A percentile compares a stretch with the other conserved stretches of the same genome.
phyloP scores from a whole-genome alignment of 257 asterid species.

The Petunia secreta region DNA sequence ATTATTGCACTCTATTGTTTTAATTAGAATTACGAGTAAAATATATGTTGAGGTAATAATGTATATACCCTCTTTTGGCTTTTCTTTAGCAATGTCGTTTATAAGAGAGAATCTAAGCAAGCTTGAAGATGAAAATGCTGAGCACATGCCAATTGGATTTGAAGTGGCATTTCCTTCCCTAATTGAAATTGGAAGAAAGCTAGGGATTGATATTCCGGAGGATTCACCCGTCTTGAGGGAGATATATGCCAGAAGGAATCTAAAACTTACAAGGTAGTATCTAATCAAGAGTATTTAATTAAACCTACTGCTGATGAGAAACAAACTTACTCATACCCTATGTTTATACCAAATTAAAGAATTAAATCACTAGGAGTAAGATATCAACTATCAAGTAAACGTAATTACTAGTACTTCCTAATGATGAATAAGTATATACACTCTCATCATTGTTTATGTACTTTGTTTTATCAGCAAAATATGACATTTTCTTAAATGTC shows the following conservation, averaged over 20 bases:
- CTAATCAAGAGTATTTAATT: neutral
- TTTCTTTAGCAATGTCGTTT: conserved; percentile 52
- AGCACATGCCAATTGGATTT: conserved; percentile 90
- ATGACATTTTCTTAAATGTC: too few relatives aligned
- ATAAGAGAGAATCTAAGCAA: conserved; percentile 51
- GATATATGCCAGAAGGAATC: conserved; percentile 53
- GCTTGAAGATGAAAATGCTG: conserved; percentile 63
- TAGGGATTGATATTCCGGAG: conserved; percentile 53
- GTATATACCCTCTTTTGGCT: neutral
- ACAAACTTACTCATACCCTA: too few relatives aligned
- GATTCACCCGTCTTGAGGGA: conserved; percentile 56
- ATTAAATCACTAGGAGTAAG: neutral
- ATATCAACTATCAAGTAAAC: too few relatives aligned
- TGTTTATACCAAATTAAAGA: neutral
- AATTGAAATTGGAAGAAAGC: conserved; percentile 58
- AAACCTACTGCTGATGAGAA: neutral
- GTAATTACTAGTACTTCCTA: too few relatives aligned
- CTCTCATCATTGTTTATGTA: too few relatives aligned
- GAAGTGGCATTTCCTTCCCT: conserved; percentile 86
- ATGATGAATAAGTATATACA: too few relatives aligned
- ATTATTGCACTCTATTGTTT: neutral
- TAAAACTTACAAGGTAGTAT: conserved; percentile 69
- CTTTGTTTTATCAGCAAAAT: too few relatives aligned
- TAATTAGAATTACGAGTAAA: too few relatives aligned
- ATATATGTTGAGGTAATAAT: neutral